Evolutionary conservation across 2,329 filamentous ascomycete genomes (phyloP), one percentile per base, ranked within the genome.

Genomic region (Myriosclerotinia duriaeana): DNA sequence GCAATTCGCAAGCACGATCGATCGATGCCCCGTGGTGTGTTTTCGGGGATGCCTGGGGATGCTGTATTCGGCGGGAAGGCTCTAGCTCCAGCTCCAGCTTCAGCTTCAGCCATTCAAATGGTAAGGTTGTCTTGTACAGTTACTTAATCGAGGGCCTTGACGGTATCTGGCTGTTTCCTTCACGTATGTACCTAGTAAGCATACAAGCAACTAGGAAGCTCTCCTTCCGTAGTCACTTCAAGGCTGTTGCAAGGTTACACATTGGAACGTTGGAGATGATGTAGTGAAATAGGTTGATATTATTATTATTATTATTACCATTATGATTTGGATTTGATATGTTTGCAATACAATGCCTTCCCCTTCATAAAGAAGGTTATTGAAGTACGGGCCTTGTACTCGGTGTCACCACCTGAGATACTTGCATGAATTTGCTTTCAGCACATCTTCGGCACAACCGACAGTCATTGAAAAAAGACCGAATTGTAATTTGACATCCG

Each of bases 401-500:
- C 64, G 46, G 78, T 67, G 58, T 61, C 44, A 61, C 58, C 79
- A 79, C 71, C 68, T 67, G 68, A 70, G 56, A 72, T 71, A 70
- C 62, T 61, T 66, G 64, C 64, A 66, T 70, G 67, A 71, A 53
- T 78, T 88, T 78, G 76, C 85, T 95, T 84, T 96, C 86, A 95
- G 93, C 93, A 97, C 92, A 92, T 96, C 92, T 96, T 93, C 91
- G 93, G 93, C 93, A 92, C 93, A 95, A 93, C 87, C 66, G 85
- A 84, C 87, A 93, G 91, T 89, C 91, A 97, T 88, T 80, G 80
- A 78, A 78, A 79, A 79, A 88, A 79, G 88, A 88, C 89, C 86
- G 86, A 83, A 90, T 94, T 95, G 93, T 88, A 97, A 97, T 97
- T 97, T 97, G 93, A 97, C 93, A 97, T 97, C 91, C 90, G 91